phyloP scores from a whole-genome alignment of 2,329 filamentous ascomycete genomes.

The Cytospora piceae region DNA sequence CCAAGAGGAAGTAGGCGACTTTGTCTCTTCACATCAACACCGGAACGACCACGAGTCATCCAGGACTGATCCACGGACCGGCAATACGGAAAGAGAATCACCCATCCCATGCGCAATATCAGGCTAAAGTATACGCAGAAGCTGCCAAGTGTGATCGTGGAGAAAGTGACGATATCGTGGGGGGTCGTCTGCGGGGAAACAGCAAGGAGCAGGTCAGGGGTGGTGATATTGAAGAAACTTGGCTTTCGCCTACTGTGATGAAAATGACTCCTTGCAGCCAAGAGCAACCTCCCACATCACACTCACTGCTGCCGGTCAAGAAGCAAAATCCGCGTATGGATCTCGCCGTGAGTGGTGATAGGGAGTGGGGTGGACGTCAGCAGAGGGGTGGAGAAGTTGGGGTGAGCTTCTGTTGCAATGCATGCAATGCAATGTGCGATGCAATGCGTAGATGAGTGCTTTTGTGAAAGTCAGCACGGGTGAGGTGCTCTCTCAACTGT shows the following conservation, averaged over 20 bases:
- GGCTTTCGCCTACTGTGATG: background rate
- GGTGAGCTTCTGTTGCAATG: background rate
- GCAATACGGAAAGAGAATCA: background rate
- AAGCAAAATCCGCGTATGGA: background rate
- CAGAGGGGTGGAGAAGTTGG: background rate
- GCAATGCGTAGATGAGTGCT: background rate
- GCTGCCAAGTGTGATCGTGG: background rate
- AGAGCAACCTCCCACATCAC: slow-evolving; percentile 3
- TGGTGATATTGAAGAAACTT: background rate
- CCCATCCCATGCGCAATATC: slow-evolving; percentile 3
- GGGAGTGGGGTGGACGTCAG: background rate
- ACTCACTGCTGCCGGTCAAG: background rate
- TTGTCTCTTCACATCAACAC: slow-evolving; percentile 1
- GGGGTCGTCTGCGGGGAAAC: background rate
- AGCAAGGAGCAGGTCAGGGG: too few species aligned
- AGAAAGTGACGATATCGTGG: slow-evolving; percentile 3
- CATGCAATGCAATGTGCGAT: background rate
- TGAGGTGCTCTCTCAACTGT: background rate
- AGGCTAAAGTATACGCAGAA: slow-evolving; percentile 9
- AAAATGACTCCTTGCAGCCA: slow-evolving; percentile 1
- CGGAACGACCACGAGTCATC: background rate
- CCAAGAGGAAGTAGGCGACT: background rate
- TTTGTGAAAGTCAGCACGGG: background rate
- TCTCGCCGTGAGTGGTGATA: background rate
- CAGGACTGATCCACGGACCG: background rate